phyloP scores from a whole-genome alignment of 2,329 filamentous ascomycete species.

The Hawksworthiomyces lignivorus region DNA sequence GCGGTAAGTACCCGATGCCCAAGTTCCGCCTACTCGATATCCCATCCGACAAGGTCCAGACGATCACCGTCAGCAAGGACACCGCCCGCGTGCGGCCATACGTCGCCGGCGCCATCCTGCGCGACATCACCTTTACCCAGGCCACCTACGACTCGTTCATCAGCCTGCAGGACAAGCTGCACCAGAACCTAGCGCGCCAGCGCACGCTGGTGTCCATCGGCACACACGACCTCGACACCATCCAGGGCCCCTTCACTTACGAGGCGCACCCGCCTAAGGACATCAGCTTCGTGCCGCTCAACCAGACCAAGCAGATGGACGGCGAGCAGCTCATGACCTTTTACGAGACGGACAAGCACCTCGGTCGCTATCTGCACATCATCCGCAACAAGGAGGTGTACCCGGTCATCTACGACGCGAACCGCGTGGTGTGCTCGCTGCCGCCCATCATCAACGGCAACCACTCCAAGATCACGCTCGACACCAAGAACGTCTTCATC shows the following conservation, averaged over 20 bases:
- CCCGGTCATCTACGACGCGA: conserved; percentile 88
- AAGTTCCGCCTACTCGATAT: conserved; percentile 72
- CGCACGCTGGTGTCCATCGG: conserved; percentile 93
- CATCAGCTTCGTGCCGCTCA: conserved; percentile 84
- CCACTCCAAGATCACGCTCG: conserved; percentile 87
- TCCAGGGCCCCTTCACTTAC: conserved; percentile 93
- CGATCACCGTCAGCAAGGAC: conserved; percentile 68
- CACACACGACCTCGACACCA: conserved; percentile 89
- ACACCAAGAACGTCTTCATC: conserved; percentile 92
- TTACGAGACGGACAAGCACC: conserved; percentile 90
- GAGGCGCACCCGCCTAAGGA: conserved; percentile 87
- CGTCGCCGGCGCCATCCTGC: conserved; percentile 80
- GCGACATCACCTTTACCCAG: conserved; percentile 86
- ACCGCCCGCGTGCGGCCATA: conserved; percentile 78
- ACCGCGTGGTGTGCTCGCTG: conserved; percentile 80
- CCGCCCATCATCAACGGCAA: conserved; percentile 97
- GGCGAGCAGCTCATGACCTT: conserved; percentile 86
- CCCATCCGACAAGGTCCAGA: conserved; percentile 64
- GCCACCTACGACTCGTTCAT: conserved; percentile 97
- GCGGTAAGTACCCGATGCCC: conserved; percentile 65
- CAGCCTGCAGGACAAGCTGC: conserved; percentile 91
- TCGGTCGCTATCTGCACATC: conserved; percentile 77
- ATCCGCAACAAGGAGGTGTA: conserved; percentile 91
- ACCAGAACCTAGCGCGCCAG: conserved; percentile 90
- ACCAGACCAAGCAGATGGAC: conserved; percentile 84